Conservation (phyloP, 1,284 basidiomycete species). For the Tilletia walkeri region DNA sequence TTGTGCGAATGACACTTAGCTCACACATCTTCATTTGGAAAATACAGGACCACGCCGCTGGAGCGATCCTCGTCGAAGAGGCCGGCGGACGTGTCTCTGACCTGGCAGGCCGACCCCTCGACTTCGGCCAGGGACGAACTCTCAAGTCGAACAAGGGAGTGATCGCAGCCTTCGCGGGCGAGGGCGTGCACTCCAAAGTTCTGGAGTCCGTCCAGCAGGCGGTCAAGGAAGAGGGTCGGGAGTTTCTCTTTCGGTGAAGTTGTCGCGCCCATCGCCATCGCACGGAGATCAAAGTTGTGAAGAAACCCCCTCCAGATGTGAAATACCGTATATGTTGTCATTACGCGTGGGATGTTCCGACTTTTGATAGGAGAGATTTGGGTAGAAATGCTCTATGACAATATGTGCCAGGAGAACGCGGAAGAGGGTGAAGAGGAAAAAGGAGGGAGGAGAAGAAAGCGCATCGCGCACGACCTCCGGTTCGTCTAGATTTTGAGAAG, state of each 20-base stretch:
- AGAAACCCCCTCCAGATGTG: too few species aligned
- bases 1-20: neutral
- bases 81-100: constrained; percentile 84
- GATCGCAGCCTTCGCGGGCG: constrained; percentile 67
- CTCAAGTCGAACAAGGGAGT: constrained; percentile 84
- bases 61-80: constrained; percentile 79
- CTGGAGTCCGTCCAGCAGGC: constrained; percentile 74
- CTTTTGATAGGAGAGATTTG: too few species aligned
- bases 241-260: neutral
- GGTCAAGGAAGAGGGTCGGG: constrained; percentile 59
- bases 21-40: neutral
- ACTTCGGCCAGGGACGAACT: constrained; percentile 84
- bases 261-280: too few species aligned
- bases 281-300: too few species aligned
- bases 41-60: constrained; percentile 81
- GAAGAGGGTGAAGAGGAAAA: too few species aligned
- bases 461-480: too few species aligned
- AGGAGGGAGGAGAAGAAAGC: too few species aligned
- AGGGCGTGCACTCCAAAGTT: constrained; percentile 66
- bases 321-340: too few species aligned
- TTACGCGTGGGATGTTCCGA: too few species aligned
- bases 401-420: too few species aligned
- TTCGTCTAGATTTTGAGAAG: too few species aligned
- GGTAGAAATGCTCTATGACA: too few species aligned
- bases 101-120: constrained; percentile 72